Evolutionary conservation across 805 yeast genomes (phyloP), one percentile per base, ranked within the genome.

Genomic region (Hanseniaspora meyeri): DNA sequence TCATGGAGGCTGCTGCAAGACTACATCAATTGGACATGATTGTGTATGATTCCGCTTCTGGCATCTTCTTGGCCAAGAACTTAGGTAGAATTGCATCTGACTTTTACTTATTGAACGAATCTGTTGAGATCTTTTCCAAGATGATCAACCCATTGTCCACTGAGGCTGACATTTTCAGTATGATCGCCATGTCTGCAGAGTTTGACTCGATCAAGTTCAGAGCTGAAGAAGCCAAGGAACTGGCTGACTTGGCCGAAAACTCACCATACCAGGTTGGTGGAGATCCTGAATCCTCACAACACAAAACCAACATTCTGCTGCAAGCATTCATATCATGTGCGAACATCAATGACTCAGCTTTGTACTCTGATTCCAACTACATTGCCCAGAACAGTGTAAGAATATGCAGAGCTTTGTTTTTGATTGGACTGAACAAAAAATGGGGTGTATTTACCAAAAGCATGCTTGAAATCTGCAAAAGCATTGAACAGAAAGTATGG

Each of bases 371-470:
- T 68, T 76, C 87, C 50, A 85, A 87, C 60, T 93, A 93, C 66
- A 95, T 93, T 57, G 97, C 97, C 1, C 98, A 93, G 64, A 93
- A 93, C 64, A 79, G 97, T 3, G 88, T 91, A 1, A 82, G 99
- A 73, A 91, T 93, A 37, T 81, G 95, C 61, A 79, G 97, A 29
- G 96, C 98, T 0, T 73, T 95, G 50, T 89, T 93, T 62, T 71
- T 90, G 60, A 81, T 93, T 59, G 95, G 95, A 39, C 72, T 93
- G 38, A 86, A 87, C 64, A 75, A 98, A 62, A 74, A 95, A 58
- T 93, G 99, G 99, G 96, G 97, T 1, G 68, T 72, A 7, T 81
- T 89, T 59, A 77, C 93, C 51, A 79, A 81, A 57, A 77, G 84
- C 6, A 77, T 90, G 78, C 71, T 93, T 32, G 77, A 87, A 8